Conservation (phyloP, 768 basidiomycete genomes). For the Suillus discolor region DNA sequence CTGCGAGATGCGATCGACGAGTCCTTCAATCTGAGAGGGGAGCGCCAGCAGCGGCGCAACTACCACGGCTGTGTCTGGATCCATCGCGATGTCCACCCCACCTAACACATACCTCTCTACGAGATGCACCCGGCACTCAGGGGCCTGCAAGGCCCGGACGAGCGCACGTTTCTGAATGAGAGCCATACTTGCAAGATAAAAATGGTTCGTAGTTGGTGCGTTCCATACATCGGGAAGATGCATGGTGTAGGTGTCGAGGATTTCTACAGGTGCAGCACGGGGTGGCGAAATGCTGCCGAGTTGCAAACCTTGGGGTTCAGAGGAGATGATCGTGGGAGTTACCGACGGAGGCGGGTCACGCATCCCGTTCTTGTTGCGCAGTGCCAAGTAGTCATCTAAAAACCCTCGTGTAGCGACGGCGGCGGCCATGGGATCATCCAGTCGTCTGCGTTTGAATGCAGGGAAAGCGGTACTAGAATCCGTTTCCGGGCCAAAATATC, state of each 20-base stretch:
- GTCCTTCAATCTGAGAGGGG: conserved; percentile 48
- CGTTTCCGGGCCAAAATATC: not conserved
- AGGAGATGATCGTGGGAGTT: not conserved
- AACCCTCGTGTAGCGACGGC: not conserved
- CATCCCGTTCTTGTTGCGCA: not conserved
- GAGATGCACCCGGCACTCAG: conserved; percentile 51
- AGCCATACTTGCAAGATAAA: conserved; percentile 70
- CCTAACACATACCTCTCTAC: conserved; percentile 64
- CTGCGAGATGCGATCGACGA: conserved; percentile 45
- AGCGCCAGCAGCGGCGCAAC: conserved; percentile 49
- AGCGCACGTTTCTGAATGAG: conserved; percentile 70
- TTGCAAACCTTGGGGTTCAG: not conserved
- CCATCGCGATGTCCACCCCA: conserved; percentile 68
- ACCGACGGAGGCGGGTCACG: not conserved
- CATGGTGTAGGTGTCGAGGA: conserved; percentile 49
- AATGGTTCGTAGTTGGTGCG: conserved; percentile 45
- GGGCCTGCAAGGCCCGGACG: conserved; percentile 50
- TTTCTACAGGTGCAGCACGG: conserved; percentile 39
- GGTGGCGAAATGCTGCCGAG: conserved; percentile 12
- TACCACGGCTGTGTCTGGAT: conserved; percentile 60
- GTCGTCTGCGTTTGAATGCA: not conserved
- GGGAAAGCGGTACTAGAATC: not conserved
- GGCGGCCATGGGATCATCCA: not conserved
- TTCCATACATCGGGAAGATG: conserved; percentile 37
- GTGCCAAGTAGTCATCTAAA: conserved; percentile 2